Base-by-base conservation (phyloP, 345 rosid genomes). In the Salix arbutifolia region DNA sequence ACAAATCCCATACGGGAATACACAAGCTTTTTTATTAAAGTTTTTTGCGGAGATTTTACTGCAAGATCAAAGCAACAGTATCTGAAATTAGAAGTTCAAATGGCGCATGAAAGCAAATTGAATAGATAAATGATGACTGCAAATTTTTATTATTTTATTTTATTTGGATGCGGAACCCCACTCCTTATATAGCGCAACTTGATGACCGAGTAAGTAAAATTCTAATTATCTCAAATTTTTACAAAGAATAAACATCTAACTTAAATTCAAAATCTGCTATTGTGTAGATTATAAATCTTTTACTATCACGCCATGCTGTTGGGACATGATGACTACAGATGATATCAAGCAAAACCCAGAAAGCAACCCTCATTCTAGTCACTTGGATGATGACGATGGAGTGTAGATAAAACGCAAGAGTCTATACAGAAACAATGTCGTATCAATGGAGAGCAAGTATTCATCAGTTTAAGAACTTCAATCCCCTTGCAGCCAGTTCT, bases 381-480 rank as follows among this genome's bases (percentile, higher is more conserved):
- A 23, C 23, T 25, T 37, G 11, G 37, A 35, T 35, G 66, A 48
- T n/a, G 35, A 33, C 35, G 35, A 35, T 35, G 66, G 37, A 46
- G 19, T 14, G 3, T 26, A 25, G 30, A 10, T 62, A 25, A 62
- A 62, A 62, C 66, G 14, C 26, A 23, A 23, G 40, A 14, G 50
- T 44, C 44, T 62, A 30, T 53, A 42, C 46, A 42, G 46, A 42
- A 60, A 58, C 53, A 42, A 25, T 23, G 74, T 40, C 50, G 58
- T 42, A 67, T 48, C 23, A 17, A 61, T 28, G 28, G 66, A 25
- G 25, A 56, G 42, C 64, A 61, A 68, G 76, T 62, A 77, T 28
- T 71, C 75, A 92, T 98, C 99, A 93, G 84, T 89, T 90, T 71
- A 93, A 65, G 87, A 95, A 95, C 81, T 87, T 86, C 84, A 85